phyloP scores from a whole-genome alignment of 257 asterid species.

The Echium plantagineum region DNA sequence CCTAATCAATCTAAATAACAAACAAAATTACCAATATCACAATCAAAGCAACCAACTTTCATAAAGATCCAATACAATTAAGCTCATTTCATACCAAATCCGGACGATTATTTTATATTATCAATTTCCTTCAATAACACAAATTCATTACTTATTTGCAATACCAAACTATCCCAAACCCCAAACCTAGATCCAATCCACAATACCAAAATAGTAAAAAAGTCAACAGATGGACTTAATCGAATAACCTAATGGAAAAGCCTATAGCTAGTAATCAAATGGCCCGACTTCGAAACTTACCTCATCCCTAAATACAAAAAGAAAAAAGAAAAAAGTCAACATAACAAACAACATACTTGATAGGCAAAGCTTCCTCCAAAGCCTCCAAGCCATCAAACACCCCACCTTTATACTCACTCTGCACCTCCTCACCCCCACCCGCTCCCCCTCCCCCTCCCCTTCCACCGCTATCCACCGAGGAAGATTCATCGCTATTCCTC shows the following conservation, averaged over 20 bases:
- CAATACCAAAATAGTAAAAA: not conserved
- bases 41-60: not conserved
- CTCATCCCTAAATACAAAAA: too few relatives aligned
- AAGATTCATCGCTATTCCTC: constrained; percentile 27
- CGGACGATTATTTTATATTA: too few relatives aligned
- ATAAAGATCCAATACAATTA: not conserved
- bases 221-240: too few relatives aligned
- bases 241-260: too few relatives aligned
- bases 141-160: too few relatives aligned
- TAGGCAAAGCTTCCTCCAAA: constrained; percentile 34
- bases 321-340: too few relatives aligned
- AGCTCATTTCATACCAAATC: not conserved
- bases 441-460: constrained; percentile 23
- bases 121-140: too few relatives aligned
- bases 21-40: not conserved
- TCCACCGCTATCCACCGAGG: constrained; percentile 13
- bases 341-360: constrained; percentile 21
- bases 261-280: too few relatives aligned
- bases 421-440: constrained; percentile 28
- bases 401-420: constrained; percentile 27
- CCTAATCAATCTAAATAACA: not conserved
- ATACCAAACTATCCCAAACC: not conserved
- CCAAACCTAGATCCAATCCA: not conserved
- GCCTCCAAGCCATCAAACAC: constrained; percentile 25
- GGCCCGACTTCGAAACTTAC: too few relatives aligned